These are phyloP conservation scores for Vitis hybrid DNA, from an alignment of 177 flowering plant genomes.

Conservation along the genomic window DNA sequence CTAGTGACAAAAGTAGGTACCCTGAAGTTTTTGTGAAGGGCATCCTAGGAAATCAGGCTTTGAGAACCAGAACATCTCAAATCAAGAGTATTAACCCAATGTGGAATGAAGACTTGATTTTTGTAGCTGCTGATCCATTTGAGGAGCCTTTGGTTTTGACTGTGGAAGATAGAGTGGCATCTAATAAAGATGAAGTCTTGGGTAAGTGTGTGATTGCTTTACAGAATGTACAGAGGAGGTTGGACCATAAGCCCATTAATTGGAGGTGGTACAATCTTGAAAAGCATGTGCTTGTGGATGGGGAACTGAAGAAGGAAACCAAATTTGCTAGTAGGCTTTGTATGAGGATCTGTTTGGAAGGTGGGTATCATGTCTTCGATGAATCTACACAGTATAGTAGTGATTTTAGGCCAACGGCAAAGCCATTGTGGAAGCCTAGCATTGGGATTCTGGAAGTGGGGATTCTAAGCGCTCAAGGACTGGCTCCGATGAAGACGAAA, in stretches of 20 bases:
- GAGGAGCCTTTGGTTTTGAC: constrained; percentile 44
- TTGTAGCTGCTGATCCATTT: constrained; percentile 48
- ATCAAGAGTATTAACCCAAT: constrained; percentile 38
- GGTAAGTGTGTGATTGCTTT: constrained; percentile 46
- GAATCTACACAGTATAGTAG: constrained; percentile 55
- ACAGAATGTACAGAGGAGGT: constrained; percentile 41
- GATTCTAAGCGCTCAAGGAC: constrained; percentile 40
- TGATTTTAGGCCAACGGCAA: constrained; percentile 49
- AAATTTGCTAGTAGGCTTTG: constrained; percentile 50
- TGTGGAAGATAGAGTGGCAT: constrained; percentile 40
- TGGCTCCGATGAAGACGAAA: constrained; percentile 46
- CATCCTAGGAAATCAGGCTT: constrained; percentile 34
- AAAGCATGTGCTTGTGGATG: constrained; percentile 36
- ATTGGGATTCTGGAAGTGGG: constrained; percentile 49
- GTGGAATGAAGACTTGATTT: constrained; percentile 52
- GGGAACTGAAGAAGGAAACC: constrained; percentile 38
- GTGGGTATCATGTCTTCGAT: constrained; percentile 56
- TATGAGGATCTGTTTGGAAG: constrained; percentile 48
- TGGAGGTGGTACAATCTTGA: constrained; percentile 50
- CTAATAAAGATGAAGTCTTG: constrained; percentile 39
- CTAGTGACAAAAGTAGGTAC: constrained; percentile 32
- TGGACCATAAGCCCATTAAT: constrained; percentile 45
- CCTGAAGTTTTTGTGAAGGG: constrained; percentile 47
- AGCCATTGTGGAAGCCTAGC: constrained; percentile 43
- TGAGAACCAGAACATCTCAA: constrained; percentile 32